These are phyloP conservation scores for Ehretia macrophylla DNA, from an alignment of 257 asterid species.

Conservation along the genomic window DNA sequence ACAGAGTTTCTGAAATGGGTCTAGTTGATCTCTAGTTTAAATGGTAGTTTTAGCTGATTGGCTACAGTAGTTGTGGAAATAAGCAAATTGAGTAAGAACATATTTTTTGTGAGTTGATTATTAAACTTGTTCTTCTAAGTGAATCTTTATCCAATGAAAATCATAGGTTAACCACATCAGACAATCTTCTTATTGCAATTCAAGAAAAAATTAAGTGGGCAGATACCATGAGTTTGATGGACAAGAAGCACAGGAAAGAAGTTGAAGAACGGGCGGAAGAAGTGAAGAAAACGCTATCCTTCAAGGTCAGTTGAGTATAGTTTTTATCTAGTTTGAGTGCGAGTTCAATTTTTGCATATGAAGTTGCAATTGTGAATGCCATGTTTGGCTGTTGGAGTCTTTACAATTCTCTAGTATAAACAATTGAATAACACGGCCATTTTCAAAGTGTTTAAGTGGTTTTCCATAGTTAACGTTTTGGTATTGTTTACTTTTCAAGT, in stretches of 20 bases:
- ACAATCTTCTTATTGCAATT: conserved; percentile 74
- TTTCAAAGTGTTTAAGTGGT: no score
- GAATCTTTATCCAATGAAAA: conserved; percentile 16
- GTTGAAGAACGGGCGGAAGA: conserved; percentile 26
- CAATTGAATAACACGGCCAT: no score
- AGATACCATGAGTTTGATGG: conserved; percentile 70
- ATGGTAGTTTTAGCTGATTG: no score
- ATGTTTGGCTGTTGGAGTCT: no score
- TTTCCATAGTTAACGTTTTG: no score
- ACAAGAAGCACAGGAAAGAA: conserved; percentile 78
- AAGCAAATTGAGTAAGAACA: no score
- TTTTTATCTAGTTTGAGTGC: background rate
- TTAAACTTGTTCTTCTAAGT: conserved; percentile 7
- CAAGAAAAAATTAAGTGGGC: conserved; percentile 99
- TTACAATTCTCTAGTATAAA: no score
- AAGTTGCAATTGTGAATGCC: conserved; percentile 24
- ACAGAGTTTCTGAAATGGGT: background rate
- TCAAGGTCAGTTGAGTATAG: conserved; percentile 2
- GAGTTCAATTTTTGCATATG: background rate
- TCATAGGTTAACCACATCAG: conserved; percentile 79
- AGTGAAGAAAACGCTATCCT: conserved; percentile 2
- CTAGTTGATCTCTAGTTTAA: no score
- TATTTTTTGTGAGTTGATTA: background rate
- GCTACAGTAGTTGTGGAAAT: no score
- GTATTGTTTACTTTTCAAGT: no score